Conservation (phyloP, 31 red algal genomes). For the Asparagopsis taxiformis region DNA sequence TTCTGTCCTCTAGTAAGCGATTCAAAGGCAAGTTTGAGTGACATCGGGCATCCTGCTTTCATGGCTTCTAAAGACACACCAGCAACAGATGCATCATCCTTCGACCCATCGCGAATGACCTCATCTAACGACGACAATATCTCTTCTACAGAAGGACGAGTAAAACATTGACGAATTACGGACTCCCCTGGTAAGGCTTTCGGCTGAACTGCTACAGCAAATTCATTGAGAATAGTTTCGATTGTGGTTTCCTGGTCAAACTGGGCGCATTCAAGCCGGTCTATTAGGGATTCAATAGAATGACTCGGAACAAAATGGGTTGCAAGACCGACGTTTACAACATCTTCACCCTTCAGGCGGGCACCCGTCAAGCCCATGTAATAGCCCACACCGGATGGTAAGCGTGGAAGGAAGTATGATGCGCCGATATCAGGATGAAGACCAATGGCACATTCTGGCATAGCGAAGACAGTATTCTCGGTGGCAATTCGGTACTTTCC, state of each 20-base stretch:
- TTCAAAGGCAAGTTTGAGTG: slow-evolving; percentile 72
- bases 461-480: slow-evolving; percentile 77
- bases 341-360: slow-evolving; percentile 46
- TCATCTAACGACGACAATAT: slow-evolving; percentile 27
- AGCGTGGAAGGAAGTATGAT: slow-evolving; percentile 58
- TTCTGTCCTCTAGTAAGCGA: slow-evolving; percentile 26
- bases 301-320: slow-evolving; percentile 72
- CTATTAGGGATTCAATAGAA: slow-evolving; percentile 25
- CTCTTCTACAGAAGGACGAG: slow-evolving; percentile 42
- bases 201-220: slow-evolving; percentile 13
- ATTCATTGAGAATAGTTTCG: slow-evolving; percentile 9
- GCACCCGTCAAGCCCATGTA: slow-evolving; percentile 87
- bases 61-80: slow-evolving; percentile 41
- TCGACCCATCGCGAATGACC: not conserved
- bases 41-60: slow-evolving; percentile 44
- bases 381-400: slow-evolving; percentile 46
- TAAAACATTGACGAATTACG: slow-evolving; percentile 13
- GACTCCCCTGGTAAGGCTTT: not conserved
- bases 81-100: slow-evolving; percentile 56
- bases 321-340: slow-evolving; percentile 72
- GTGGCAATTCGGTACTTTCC: slow-evolving; percentile 80
- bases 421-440: slow-evolving; percentile 86
- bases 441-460: slow-evolving; percentile 91
- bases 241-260: slow-evolving; percentile 7
- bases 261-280: not conserved